These are phyloP conservation scores for Chlorella vulgaris DNA, from an alignment of 139 green algal genomes.

Conservation along the genomic window DNA sequence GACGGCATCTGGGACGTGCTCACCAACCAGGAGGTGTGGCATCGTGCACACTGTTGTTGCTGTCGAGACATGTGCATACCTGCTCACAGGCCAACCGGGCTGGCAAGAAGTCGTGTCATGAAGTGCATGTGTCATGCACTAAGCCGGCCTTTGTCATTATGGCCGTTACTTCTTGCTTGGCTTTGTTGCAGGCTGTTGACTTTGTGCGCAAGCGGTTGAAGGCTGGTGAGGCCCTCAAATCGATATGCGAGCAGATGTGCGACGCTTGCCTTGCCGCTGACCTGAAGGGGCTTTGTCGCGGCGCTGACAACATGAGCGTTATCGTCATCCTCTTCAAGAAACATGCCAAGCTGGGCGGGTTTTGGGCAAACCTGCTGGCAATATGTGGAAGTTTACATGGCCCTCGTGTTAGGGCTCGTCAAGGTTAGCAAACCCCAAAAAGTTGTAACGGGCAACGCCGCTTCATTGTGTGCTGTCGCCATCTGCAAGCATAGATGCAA, in stretches of 20 bases:
- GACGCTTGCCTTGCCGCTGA: slow-evolving; percentile 37
- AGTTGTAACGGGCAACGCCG: too few species aligned
- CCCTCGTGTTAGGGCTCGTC: too few species aligned
- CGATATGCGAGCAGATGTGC: slow-evolving; percentile 41
- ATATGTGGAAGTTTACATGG: too few species aligned
- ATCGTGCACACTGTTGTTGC: too few species aligned
- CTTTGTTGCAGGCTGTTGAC: slow-evolving; percentile 57
- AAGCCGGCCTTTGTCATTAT: too few species aligned
- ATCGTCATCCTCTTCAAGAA: slow-evolving; percentile 45
- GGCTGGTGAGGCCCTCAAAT: background rate
- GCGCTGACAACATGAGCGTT: slow-evolving; percentile 50
- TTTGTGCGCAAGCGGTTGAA: slow-evolving; percentile 32
- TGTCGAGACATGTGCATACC: too few species aligned
- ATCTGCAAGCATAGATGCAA: too few species aligned
- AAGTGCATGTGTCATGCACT: too few species aligned
- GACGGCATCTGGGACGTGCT: slow-evolving; percentile 96
- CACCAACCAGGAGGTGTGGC: slow-evolving; percentile 70
- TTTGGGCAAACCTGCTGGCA: slow-evolving; percentile 18
- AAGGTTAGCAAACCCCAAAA: too few species aligned
- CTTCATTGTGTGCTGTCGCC: too few species aligned
- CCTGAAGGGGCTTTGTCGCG: slow-evolving; percentile 39
- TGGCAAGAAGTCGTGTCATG: too few species aligned
- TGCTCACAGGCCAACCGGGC: slow-evolving; percentile 79
- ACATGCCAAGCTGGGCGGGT: slow-evolving; percentile 7
- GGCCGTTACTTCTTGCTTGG: too few species aligned